Conservation (phyloP, 768 basidiomycete genomes). For the Pleurotus citrinopileatus region DNA sequence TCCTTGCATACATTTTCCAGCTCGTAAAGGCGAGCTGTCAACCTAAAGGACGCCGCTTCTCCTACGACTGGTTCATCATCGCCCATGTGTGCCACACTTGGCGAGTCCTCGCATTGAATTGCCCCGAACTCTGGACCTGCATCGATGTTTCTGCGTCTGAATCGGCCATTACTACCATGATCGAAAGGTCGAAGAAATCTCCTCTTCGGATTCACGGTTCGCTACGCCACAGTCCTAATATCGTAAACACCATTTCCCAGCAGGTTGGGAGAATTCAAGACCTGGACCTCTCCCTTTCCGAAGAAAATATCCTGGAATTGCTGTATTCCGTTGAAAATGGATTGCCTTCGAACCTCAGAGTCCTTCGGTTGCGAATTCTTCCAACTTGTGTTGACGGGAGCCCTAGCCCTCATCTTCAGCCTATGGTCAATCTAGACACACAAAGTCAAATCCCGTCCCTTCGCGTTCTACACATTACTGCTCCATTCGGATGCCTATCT, state of each 20-base stretch:
- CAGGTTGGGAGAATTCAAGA: no score
- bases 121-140: neutral
- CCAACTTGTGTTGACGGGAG: no score
- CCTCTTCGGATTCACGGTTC: neutral
- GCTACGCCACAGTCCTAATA: no score
- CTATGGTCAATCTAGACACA: no score
- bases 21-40: neutral
- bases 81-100: neutral
- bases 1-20: neutral
- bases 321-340: no score
- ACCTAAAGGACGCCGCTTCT: neutral
- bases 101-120: neutral
- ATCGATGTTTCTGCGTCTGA: neutral
- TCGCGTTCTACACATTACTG: neutral
- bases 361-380: no score
- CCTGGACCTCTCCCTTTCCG: no score
- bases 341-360: no score
- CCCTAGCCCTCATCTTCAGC: no score
- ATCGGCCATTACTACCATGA: neutral
- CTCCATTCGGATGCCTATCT: neutral
- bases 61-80: neutral
- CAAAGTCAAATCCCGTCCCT: neutral
- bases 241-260: no score
- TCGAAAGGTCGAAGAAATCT: neutral
- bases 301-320: no score